phyloP scores from a whole-genome alignment of 2,329 filamentous ascomycete genomes.

The Xylariaceae sp. region DNA sequence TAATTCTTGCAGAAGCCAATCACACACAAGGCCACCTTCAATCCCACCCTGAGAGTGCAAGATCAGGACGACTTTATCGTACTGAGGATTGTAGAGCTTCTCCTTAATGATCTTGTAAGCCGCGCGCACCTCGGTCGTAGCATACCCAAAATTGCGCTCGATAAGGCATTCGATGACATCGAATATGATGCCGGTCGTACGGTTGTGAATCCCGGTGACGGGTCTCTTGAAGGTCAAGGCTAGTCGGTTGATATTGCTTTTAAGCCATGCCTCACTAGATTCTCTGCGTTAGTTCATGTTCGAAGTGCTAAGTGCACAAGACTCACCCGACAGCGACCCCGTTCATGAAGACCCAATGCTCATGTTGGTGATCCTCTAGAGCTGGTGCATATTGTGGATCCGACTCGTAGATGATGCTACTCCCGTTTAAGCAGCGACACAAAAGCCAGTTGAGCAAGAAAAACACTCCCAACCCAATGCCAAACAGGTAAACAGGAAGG shows the following conservation, averaged over 20 bases:
- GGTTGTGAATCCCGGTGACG: slow-evolving; percentile 72
- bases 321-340: slow-evolving; percentile 63
- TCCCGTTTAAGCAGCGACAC: slow-evolving; percentile 54
- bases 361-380: slow-evolving; percentile 52
- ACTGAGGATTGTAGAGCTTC: slow-evolving; percentile 58
- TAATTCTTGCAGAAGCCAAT: slow-evolving; percentile 73
- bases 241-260: slow-evolving; percentile 68
- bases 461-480: slow-evolving; percentile 40
- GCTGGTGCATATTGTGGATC: slow-evolving; percentile 51
- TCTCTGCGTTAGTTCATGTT: slow-evolving; percentile 3
- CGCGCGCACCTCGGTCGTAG: slow-evolving; percentile 63
- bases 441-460: slow-evolving; percentile 50
- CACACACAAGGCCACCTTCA: slow-evolving; percentile 68
- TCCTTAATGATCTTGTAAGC: slow-evolving; percentile 63
- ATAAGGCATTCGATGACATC: slow-evolving; percentile 76
- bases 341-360: slow-evolving; percentile 80
- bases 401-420: slow-evolving; percentile 47
- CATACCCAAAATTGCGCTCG: slow-evolving; percentile 71
- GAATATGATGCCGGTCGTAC: slow-evolving; percentile 70
- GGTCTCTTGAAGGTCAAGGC: slow-evolving; percentile 70
- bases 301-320: not conserved
- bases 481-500: slow-evolving; percentile 49
- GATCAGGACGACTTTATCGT: slow-evolving; percentile 70
- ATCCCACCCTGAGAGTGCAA: slow-evolving; percentile 78
- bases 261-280: slow-evolving; percentile 62